Evolutionary conservation across 2,329 filamentous ascomycete genomes (phyloP).

Genomic region (Cladobotryum protrusum): DNA sequence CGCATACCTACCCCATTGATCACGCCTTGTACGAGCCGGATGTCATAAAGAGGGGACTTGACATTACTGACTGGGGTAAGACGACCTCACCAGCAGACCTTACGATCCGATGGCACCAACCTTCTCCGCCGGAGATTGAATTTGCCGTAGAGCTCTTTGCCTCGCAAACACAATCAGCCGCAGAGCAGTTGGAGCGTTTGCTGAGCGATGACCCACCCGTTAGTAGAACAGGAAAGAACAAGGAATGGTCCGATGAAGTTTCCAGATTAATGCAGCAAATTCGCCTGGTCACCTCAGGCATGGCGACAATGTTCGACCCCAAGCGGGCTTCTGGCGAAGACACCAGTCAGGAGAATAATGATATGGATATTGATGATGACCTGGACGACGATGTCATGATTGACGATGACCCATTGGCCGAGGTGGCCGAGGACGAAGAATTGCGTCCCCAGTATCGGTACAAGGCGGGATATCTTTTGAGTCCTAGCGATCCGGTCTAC

Average conservation of each 20-base stretch:
- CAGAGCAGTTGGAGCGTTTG: conserved; percentile 68
- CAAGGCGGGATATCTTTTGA: conserved; percentile 78
- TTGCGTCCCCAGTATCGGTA: conserved; percentile 84
- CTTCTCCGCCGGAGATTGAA: conserved; percentile 69
- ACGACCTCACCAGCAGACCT: conserved; percentile 67
- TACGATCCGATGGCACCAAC: conserved; percentile 86
- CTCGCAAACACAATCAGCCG: conserved; percentile 70
- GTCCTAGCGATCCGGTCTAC: conserved; percentile 51
- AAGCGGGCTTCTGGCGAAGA: conserved; percentile 56
- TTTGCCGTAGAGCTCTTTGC: conserved; percentile 89
- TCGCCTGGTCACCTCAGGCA: conserved; percentile 81
- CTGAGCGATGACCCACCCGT: conserved; percentile 76
- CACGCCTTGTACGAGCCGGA: conserved; percentile 81
- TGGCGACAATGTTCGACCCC: conserved; percentile 84
- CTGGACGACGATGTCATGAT: conserved; percentile 44
- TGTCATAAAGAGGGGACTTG: conserved; percentile 63
- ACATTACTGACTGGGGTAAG: conserved; percentile 78
- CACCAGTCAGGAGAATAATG: conserved; percentile 36
- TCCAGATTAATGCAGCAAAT: conserved; percentile 83
- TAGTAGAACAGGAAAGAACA: conserved; percentile 89
- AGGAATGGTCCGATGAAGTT: conserved; percentile 98
- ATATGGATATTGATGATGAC: conserved; percentile 30
- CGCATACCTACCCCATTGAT: conserved; percentile 88
- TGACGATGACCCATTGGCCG: conserved; percentile 51
- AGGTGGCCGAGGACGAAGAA: conserved; percentile 71